These are phyloP conservation scores for Przewalskia tangutica DNA, from an alignment of 257 asterid genomes.

Conservation along the genomic window DNA sequence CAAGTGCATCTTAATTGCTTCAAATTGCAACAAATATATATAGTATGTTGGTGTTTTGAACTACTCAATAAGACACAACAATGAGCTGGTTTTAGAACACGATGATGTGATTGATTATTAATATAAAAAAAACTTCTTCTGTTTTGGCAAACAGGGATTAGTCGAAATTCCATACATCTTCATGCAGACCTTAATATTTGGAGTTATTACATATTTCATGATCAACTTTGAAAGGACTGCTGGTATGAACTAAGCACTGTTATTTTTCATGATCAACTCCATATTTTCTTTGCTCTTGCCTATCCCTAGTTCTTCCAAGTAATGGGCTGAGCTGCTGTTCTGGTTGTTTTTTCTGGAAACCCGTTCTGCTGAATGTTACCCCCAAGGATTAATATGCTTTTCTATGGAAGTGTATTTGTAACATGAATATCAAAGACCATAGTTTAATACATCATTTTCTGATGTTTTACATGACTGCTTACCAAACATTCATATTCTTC, in stretches of 20 bases:
- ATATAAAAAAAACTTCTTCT: background rate
- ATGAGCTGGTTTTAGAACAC: background rate
- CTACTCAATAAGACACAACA: background rate
- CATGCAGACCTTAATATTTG: slow-evolving; percentile 53
- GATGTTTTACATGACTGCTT: background rate
- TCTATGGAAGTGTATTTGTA: background rate
- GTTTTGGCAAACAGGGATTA: slow-evolving; percentile 42
- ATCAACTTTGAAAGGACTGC: slow-evolving; percentile 69
- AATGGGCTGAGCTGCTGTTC: background rate
- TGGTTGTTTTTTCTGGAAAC: background rate
- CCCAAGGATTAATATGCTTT: background rate
- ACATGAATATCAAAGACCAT: background rate
- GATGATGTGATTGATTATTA: background rate
- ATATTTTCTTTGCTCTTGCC: background rate
- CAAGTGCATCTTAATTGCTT: background rate
- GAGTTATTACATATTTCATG: slow-evolving; percentile 75
- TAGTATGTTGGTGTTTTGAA: background rate
- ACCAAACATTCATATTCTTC: background rate
- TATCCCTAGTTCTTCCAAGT: background rate
- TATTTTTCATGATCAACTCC: background rate
- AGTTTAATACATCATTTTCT: background rate
- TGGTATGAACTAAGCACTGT: slow-evolving; percentile 23
- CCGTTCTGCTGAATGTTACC: background rate
- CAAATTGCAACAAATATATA: background rate
- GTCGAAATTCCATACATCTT: slow-evolving; percentile 76